Conservation (phyloP, 179 eudicot species). For the Corrigiola litoralis region DNA sequence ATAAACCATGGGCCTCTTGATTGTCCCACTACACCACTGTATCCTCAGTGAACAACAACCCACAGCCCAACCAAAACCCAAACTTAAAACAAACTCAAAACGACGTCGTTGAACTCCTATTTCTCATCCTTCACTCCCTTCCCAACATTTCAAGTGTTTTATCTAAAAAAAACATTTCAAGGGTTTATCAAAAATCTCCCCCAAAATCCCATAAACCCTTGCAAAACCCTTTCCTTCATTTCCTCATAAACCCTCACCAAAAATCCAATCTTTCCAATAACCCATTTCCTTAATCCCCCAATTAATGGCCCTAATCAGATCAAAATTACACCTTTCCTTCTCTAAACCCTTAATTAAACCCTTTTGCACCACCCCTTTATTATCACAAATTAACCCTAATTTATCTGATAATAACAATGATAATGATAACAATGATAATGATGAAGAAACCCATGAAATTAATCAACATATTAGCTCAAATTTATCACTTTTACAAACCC, state of each 20-base stretch:
- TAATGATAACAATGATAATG: conserved; percentile 1
- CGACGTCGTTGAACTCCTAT: no score
- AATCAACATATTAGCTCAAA: neutral
- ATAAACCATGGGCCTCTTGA: no score
- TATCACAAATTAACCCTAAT: conserved; percentile 10
- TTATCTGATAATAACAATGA: conserved; percentile 2
- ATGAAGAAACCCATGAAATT: neutral
- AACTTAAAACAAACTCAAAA: no score
- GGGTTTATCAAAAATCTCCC: neutral
- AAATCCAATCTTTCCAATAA: neutral
- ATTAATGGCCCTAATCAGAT: conserved; percentile 36
- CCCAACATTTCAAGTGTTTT: neutral
- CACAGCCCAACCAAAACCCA: no score
- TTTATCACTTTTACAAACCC: conserved; percentile 37
- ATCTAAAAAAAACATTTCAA: neutral
- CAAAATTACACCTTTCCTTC: conserved; percentile 20
- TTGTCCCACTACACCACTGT: no score
- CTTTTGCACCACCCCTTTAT: conserved; percentile 21
- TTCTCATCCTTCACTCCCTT: no score
- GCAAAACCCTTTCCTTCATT: conserved; percentile 1
- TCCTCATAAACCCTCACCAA: neutral
- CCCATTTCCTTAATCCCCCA: neutral
- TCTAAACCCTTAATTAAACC: conserved; percentile 28
- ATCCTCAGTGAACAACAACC: no score
- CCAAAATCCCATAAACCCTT: conserved; percentile 5